These are phyloP conservation scores for Solanum corneliomulleri DNA, from an alignment of 257 asterid species.

Conservation along the genomic window DNA sequence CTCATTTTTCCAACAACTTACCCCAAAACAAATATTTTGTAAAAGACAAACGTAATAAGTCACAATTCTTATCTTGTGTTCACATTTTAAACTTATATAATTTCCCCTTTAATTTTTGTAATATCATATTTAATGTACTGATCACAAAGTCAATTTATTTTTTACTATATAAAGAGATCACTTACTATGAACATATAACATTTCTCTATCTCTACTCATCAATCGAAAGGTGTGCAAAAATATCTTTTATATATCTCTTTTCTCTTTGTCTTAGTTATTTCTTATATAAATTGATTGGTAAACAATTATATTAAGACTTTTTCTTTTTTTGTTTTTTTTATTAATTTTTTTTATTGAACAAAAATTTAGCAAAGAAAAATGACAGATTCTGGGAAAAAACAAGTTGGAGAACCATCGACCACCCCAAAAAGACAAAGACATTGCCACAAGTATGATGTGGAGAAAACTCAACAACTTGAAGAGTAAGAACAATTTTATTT, in stretches of 20 bases:
- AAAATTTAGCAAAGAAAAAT: background rate
- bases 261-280: background rate
- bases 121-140: background rate
- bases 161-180: background rate
- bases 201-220: background rate
- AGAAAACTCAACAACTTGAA: slow-evolving; percentile 55
- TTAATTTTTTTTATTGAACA: background rate
- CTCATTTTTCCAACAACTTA: too few species aligned
- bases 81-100: background rate
- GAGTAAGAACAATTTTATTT: slow-evolving; percentile 22
- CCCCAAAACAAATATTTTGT: background rate
- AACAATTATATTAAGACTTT: background rate
- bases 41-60: background rate
- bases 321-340: background rate
- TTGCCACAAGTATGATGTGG: slow-evolving; percentile 39
- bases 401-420: slow-evolving; percentile 9
- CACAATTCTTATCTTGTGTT: background rate
- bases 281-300: background rate
- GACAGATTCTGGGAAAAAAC: slow-evolving; percentile 8
- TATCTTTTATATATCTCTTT: background rate
- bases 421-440: slow-evolving; percentile 23
- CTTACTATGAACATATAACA: background rate
- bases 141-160: background rate
- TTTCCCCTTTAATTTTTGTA: background rate
- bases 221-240: background rate